Evolutionary conservation across 116 monocot genomes (phyloP), one percentile per base, ranked within the genome.

Genomic region (Phalaenopsis hybrid): DNA sequence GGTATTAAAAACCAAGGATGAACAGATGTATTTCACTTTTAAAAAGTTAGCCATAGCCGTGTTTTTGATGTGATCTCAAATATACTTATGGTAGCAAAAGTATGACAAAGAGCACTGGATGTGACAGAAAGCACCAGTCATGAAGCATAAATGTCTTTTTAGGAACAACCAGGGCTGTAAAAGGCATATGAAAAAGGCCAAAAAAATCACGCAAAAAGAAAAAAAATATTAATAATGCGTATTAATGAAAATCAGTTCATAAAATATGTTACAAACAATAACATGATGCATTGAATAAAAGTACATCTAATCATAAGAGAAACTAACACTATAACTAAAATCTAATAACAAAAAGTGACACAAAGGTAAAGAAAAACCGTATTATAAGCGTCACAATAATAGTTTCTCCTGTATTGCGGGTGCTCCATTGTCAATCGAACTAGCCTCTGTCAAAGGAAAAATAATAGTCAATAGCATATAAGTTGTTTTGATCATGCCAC

Each of bases 401-500:
- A 63, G 21, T 63, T n/a, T 63, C 23, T 23, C 21, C 23, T 63
- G 21, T 63, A 63, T 1, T n/a, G 23, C 21, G 63, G 63, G 23
- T 63, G 63, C 21, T 63, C 63, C 63, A 63, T 63, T 21, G 63
- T 63, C 63, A 63, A 63, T 23, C 63, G 63, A 63, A 63, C 63
- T 63, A 63, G 63, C 63, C 23, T 63, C 63, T 63, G 63, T 63
- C 5, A 21, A 63, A n/a, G 1, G 63, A 6, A 5, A 21, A 63
- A 21, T 23, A 63, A 63, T 63, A 21, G 63, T 63, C 4, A 63
- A 23, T 63, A 63, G 21, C 3, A 4, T 58, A 63, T 21, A 63
- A 63, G 63, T 63, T 1, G 63, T 52, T 11, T 41, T 52, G 63
- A 63, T 63, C 63, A 63, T 63, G 63, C 58, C 58, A 58, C 58